phyloP scores from a whole-genome alignment of 345 rosid genomes.

The Citrus hindsii region DNA sequence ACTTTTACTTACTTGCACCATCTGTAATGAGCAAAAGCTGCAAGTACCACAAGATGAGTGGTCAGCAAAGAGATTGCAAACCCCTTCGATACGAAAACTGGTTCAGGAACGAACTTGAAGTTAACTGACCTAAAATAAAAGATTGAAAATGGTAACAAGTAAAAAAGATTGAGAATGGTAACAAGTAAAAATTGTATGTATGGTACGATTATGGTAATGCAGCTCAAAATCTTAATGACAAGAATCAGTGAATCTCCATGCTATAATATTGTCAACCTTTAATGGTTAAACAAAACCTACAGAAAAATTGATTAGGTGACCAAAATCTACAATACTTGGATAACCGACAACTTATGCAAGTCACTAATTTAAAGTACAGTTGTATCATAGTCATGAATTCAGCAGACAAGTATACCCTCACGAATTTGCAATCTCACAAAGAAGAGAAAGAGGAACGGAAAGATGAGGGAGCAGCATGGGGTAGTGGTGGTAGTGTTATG shows the following conservation, averaged over 20 bases:
- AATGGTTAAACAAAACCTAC: not conserved
- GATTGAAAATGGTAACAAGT: not conserved
- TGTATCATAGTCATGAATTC: not conserved
- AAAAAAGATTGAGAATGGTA: conserved; percentile 1
- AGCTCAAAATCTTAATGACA: not conserved
- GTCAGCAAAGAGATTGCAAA: conserved; percentile 78
- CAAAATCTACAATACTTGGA: not conserved
- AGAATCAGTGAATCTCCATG: not conserved
- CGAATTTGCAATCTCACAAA: not conserved
- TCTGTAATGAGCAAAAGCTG: conserved; percentile 64
- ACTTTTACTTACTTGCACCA: conserved; percentile 91
- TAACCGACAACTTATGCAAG: not conserved
- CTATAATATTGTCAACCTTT: not conserved
- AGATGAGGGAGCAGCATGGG: not conserved
- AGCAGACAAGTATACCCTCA: not conserved
- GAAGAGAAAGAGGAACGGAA: not conserved
- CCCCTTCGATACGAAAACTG: conserved; percentile 77
- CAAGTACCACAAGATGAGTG: conserved; percentile 63
- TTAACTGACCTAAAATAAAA: conserved; percentile 85
- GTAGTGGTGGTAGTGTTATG: not conserved
- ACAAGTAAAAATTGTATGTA: no score
- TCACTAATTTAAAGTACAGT: not conserved
- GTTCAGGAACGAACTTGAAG: conserved; percentile 92
- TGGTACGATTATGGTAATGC: not conserved
- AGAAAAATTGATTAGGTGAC: not conserved